These are phyloP conservation scores for Candida gorgasii DNA, from an alignment of 805 yeast species.

Conservation along the genomic window DNA sequence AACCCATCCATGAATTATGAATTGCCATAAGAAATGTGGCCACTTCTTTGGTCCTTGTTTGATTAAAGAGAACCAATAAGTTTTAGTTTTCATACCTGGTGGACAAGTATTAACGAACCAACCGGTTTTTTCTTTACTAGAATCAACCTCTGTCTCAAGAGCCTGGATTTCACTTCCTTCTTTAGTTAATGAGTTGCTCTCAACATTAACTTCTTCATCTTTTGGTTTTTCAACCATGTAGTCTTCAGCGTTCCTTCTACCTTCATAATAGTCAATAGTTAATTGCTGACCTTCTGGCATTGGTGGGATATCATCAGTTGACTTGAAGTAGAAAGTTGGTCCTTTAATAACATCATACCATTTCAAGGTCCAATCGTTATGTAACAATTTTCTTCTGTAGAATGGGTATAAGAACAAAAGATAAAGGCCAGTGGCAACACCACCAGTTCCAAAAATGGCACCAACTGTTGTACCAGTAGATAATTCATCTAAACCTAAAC, in stretches of 20 bases:
- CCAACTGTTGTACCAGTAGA: slow-evolving; percentile 55
- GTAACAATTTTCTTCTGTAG: slow-evolving; percentile 58
- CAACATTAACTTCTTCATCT: slow-evolving; percentile 13
- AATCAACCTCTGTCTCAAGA: slow-evolving; percentile 6
- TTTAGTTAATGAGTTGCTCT: slow-evolving; percentile 11
- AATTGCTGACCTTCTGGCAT: slow-evolving; percentile 58
- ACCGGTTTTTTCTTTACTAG: background rate
- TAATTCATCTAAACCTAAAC: slow-evolving; percentile 54
- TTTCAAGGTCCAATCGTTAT: slow-evolving; percentile 66
- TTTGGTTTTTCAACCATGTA: slow-evolving; percentile 15
- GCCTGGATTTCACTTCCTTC: slow-evolving; percentile 11
- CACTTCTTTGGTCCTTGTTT: slow-evolving; percentile 53
- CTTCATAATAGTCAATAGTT: slow-evolving; percentile 65
- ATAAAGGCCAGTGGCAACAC: slow-evolving; percentile 53
- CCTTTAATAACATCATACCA: slow-evolving; percentile 59
- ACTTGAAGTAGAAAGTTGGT: slow-evolving; percentile 54
- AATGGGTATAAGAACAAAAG: slow-evolving; percentile 59
- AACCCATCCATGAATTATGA: slow-evolving; percentile 59
- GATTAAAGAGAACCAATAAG: slow-evolving; percentile 42
- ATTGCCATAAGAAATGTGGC: slow-evolving; percentile 50
- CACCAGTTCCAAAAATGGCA: slow-evolving; percentile 66
- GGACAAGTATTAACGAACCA: slow-evolving; percentile 13
- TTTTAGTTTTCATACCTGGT: slow-evolving; percentile 30
- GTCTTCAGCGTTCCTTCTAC: slow-evolving; percentile 45
- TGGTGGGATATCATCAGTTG: slow-evolving; percentile 63